Conservation (phyloP, 352 stramenopile genomes). For the Phytopythium litorale region DNA sequence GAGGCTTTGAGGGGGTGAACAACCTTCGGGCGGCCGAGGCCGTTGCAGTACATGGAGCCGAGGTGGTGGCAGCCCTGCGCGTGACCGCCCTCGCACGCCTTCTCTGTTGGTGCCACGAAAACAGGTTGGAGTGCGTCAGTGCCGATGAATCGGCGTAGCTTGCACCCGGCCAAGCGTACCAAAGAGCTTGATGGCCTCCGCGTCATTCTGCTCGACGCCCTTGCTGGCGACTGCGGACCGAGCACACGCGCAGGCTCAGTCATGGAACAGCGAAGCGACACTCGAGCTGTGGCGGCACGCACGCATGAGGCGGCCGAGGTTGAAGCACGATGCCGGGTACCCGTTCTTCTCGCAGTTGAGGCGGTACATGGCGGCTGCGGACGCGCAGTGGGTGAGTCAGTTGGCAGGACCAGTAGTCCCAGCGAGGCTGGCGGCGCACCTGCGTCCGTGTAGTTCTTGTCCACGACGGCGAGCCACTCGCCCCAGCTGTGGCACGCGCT, state of each 20-base stretch:
- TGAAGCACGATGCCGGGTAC: constrained; percentile 85
- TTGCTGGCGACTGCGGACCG: constrained; percentile 65
- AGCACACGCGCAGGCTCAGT: not conserved
- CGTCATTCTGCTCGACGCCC: constrained; percentile 64
- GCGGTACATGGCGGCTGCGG: constrained; percentile 68
- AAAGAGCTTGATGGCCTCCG: constrained; percentile 65
- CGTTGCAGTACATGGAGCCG: constrained; percentile 78
- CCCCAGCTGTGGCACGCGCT: constrained; percentile 85
- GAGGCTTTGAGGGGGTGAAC: not conserved
- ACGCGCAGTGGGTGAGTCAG: too few relatives aligned
- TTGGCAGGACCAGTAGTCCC: too few relatives aligned
- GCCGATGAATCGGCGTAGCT: too few relatives aligned
- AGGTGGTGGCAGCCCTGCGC: constrained; percentile 81
- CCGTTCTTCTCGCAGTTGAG: constrained; percentile 81
- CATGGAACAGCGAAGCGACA: not conserved
- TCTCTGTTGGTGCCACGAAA: constrained; percentile 35
- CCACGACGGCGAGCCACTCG: constrained; percentile 83
- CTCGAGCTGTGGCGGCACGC: constrained; percentile 7
- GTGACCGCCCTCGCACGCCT: constrained; percentile 68
- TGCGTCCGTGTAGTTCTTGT: constrained; percentile 81
- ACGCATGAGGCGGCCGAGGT: constrained; percentile 80
- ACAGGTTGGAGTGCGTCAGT: not conserved
- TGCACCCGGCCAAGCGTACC: constrained; percentile 23
- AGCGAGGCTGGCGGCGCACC: constrained; percentile 18
- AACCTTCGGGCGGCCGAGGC: constrained; percentile 70